Conservation (phyloP, 1,284 basidiomycete species). For the Ganoderma sinense region DNA sequence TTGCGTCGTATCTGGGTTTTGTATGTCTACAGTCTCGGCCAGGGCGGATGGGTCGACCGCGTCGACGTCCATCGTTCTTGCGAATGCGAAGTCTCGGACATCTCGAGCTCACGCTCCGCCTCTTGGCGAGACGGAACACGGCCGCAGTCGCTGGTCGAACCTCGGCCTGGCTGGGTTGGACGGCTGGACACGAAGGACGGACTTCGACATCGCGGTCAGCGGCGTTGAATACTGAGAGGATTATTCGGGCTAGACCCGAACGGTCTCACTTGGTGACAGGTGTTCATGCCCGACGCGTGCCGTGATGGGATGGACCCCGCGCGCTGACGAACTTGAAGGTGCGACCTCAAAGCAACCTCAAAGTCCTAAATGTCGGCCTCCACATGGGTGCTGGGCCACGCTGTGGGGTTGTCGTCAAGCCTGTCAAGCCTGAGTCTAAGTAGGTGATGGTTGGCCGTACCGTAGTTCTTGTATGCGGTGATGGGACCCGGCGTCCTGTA, state of each 20-base stretch:
- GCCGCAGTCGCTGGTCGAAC: neutral
- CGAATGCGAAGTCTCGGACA: neutral
- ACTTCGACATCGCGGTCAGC: neutral
- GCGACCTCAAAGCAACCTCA: neutral
- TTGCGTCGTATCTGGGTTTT: no score
- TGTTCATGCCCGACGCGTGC: no score
- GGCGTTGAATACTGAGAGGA: neutral
- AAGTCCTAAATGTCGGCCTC: neutral
- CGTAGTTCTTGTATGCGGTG: neutral
- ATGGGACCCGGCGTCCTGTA: no score
- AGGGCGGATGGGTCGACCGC: neutral
- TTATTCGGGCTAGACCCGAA: neutral
- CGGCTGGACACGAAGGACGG: neutral
- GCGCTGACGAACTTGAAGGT: neutral
- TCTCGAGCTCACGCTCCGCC: no score
- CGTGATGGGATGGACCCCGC: neutral
- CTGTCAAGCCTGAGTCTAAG: neutral
- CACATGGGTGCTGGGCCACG: neutral
- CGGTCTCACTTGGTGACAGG: neutral
- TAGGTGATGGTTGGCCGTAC: neutral
- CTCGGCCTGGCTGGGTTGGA: neutral
- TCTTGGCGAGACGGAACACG: neutral
- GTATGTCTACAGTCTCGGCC: neutral
- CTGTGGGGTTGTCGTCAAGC: neutral
- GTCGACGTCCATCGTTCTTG: neutral